A percentile compares a stretch with the other conserved stretches of the same genome.
These are phyloP conservation scores for Coemansia pectinata DNA, from an alignment of 192 early-diverging fungal species.

Conservation along the genomic window DNA sequence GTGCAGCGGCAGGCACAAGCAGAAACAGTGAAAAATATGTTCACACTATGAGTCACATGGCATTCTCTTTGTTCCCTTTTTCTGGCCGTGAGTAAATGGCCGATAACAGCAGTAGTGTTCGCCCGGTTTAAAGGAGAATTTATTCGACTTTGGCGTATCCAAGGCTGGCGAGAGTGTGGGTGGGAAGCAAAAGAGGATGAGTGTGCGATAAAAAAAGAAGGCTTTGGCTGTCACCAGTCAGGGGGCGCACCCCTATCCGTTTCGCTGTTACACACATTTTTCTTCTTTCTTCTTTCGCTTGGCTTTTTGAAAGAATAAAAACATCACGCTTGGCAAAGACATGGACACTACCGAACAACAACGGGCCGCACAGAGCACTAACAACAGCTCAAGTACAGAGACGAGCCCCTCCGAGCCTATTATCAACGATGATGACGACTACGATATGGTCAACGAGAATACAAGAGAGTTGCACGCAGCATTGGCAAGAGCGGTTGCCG, in stretches of 20 bases:
- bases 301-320: neutral
- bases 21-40: neutral
- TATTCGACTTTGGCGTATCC: neutral
- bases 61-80: neutral
- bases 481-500: conserved; percentile 1
- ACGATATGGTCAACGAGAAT: neutral
- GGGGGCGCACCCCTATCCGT: neutral
- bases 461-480: neutral
- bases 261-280: neutral
- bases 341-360: neutral
- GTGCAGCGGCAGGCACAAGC: neutral
- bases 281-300: neutral
- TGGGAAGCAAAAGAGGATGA: neutral
- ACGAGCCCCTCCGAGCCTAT: neutral
- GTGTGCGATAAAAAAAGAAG: neutral
- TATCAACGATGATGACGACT: neutral
- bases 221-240: neutral
- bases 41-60: conserved; percentile 5
- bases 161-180: neutral
- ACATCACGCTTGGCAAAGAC: neutral
- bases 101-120: neutral
- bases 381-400: neutral
- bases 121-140: neutral
- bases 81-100: neutral
- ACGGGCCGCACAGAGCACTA: neutral